Conservation (phyloP, 768 basidiomycete genomes). For the Tricholoma matsutake region DNA sequence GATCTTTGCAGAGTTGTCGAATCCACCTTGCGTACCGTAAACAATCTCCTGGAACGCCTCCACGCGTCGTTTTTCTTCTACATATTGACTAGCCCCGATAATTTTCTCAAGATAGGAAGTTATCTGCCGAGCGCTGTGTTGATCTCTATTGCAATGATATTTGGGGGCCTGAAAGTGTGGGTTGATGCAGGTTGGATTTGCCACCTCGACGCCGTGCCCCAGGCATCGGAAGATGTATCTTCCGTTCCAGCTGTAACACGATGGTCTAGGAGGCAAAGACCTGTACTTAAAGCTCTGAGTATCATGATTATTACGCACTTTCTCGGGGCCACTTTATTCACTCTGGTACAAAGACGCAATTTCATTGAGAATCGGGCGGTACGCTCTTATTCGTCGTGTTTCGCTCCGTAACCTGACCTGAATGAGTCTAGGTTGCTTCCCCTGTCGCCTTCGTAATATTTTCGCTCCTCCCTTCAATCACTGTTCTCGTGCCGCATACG, state of each 20-base stretch:
- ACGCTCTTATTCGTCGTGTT: slow-evolving; percentile 10
- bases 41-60: slow-evolving; percentile 92
- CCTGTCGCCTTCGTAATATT: slow-evolving; percentile 28
- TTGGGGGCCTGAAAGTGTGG: slow-evolving; percentile 78
- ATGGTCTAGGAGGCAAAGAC: slow-evolving; percentile 51
- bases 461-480: slow-evolving; percentile 28
- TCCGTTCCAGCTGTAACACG: slow-evolving; percentile 7
- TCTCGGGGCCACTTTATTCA: slow-evolving; percentile 52
- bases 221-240: slow-evolving; percentile 13
- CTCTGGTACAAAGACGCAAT: slow-evolving; percentile 40
- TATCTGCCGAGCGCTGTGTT: slow-evolving; percentile 88
- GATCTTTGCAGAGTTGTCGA: slow-evolving; percentile 62
- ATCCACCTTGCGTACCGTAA: slow-evolving; percentile 83
- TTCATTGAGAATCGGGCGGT: slow-evolving; percentile 44
- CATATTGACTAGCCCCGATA: slow-evolving; percentile 57
- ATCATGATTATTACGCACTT: slow-evolving; percentile 57
- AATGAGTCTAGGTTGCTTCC: slow-evolving; percentile 18
- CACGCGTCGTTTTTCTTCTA: slow-evolving; percentile 99
- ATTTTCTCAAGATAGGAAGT: slow-evolving; percentile 85
- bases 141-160: slow-evolving; percentile 81
- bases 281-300: slow-evolving; percentile 49
- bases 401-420: slow-evolving; percentile 1
- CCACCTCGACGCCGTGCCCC: slow-evolving; percentile 14
- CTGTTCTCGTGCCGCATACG: slow-evolving; percentile 24
- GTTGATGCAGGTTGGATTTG: slow-evolving; percentile 57